A percentile compares a stretch with the other conserved stretches of the same genome.
Evolutionary conservation across 192 early-diverging fungal species (phyloP).

Genomic region (Linnemannia elongata): DNA sequence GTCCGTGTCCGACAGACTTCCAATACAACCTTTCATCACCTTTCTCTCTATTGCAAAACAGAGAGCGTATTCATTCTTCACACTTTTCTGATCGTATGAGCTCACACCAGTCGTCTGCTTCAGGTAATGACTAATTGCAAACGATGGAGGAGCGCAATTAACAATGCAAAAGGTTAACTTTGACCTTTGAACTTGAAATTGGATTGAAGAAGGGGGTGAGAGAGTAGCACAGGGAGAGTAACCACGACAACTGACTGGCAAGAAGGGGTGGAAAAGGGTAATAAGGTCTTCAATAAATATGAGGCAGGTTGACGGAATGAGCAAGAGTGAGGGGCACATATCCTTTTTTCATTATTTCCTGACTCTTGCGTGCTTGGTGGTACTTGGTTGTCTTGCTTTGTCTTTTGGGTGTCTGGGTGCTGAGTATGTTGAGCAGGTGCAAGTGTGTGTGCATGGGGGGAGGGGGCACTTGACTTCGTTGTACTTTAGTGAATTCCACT

Average conservation of each 20-base stretch:
- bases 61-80: neutral
- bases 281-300: neutral
- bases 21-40: neutral
- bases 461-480: no score
- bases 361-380: neutral
- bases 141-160: neutral
- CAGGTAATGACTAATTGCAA: conserved; percentile 23
- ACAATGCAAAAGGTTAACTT: neutral
- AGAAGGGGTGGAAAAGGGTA: neutral
- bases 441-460: no score
- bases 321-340: neutral
- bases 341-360: neutral
- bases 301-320: neutral
- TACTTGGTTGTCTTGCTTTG: neutral
- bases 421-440: neutral
- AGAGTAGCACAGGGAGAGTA: neutral
- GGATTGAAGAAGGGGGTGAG: neutral
- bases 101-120: conserved; percentile 18
- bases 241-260: no score
- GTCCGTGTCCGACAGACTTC: neutral
- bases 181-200: neutral
- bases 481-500: no score
- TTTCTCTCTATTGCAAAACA: neutral
- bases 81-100: conserved; percentile 23
- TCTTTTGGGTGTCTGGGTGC: neutral